Conservation (phyloP, 192 early-diverging fungal species). For the Backusella tuberculispora region DNA sequence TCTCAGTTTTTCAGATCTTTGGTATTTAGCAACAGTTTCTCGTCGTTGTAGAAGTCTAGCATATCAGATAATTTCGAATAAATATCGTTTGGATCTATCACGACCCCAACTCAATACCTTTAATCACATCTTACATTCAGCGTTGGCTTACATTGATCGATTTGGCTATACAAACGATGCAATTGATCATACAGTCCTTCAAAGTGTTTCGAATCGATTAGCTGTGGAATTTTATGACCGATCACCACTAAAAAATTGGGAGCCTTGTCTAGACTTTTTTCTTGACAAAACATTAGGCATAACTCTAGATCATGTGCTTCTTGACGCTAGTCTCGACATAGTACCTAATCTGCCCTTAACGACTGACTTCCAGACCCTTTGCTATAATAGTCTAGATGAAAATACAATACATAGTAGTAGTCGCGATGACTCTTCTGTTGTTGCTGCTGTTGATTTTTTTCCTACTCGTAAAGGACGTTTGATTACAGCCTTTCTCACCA, state of each 20-base stretch:
- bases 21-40: constrained; percentile 34
- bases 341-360: constrained; percentile 8
- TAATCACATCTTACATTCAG: constrained; percentile 30
- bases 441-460: not conserved
- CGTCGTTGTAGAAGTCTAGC: constrained; percentile 15
- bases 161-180: constrained; percentile 3
- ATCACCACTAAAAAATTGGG: constrained; percentile 32
- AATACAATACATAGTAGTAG: not conserved
- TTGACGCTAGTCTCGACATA: constrained; percentile 9
- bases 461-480: constrained; percentile 14
- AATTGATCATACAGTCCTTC: constrained; percentile 14
- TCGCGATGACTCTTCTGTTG: not conserved
- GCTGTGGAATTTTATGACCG: constrained; percentile 38
- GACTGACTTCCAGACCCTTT: not conserved
- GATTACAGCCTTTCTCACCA: constrained; percentile 9
- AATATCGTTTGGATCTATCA: constrained; percentile 25
- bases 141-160: constrained; percentile 27
- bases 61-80: constrained; percentile 34
- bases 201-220: constrained; percentile 36
- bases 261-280: constrained; percentile 35
- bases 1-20: constrained; percentile 31
- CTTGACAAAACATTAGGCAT: constrained; percentile 35
- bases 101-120: constrained; percentile 25
- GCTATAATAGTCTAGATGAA: constrained; percentile 7
- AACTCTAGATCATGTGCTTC: constrained; percentile 32